Conservation (phyloP, 495 filamentous ascomycete species). For the Daldinia childiae region DNA sequence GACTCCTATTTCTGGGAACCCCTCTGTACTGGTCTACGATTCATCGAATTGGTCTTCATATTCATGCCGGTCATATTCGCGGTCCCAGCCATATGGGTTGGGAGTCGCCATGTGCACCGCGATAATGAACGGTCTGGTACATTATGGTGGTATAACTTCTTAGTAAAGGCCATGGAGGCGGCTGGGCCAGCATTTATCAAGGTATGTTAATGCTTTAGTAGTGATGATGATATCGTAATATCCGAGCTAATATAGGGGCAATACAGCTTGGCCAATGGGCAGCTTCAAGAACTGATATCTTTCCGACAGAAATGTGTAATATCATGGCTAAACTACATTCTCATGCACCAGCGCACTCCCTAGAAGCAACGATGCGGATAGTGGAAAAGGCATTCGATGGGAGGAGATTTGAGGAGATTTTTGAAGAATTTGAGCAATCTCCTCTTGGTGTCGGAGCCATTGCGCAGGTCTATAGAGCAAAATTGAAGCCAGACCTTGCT, state of each 20-base stretch:
- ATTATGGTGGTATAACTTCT: constrained; percentile 93
- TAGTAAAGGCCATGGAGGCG: constrained; percentile 90
- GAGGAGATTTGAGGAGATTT: constrained; percentile 85
- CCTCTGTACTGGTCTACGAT: constrained; percentile 84
- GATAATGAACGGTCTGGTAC: constrained; percentile 80
- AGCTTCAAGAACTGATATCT: constrained; percentile 95
- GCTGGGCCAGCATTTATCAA: constrained; percentile 98
- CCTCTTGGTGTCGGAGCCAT: constrained; percentile 96
- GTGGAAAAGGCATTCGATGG: constrained; percentile 84
- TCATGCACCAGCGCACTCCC: constrained; percentile 88
- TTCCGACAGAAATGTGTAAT: constrained; percentile 90
- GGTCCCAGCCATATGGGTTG: constrained; percentile 84
- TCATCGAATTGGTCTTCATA: constrained; percentile 83
- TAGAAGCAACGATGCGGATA: constrained; percentile 80
- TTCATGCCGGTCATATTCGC: constrained; percentile 89
- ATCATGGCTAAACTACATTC: constrained; percentile 97
- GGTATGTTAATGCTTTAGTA: constrained; percentile 56
- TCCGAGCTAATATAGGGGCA: constrained; percentile 36
- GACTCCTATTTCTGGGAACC: constrained; percentile 85
- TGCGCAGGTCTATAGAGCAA: constrained; percentile 97
- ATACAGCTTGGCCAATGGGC: constrained; percentile 97
- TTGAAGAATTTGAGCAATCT: constrained; percentile 92
- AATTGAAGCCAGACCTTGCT: constrained; percentile 81
- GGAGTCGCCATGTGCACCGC: constrained; percentile 63
- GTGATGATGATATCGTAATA: not conserved